Evolutionary conservation across 768 basidiomycete genomes (phyloP).

Genomic region (Rhizopogon rudus): DNA sequence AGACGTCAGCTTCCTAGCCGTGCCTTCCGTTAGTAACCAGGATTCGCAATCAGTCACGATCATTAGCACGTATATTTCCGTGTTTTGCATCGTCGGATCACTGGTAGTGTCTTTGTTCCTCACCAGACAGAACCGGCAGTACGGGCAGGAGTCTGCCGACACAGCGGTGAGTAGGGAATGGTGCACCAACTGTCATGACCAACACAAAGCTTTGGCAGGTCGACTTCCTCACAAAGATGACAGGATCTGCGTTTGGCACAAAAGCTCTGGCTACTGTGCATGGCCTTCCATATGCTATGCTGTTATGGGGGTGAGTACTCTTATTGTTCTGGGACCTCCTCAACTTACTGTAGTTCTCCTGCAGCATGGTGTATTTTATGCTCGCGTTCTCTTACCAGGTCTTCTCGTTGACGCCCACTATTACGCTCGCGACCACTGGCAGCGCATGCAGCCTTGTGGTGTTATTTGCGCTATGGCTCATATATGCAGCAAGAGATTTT

Average conservation of each 20-base stretch:
- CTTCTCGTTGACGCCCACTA: conserved; percentile 11
- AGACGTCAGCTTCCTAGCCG: conserved; percentile 49
- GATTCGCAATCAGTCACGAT: not conserved
- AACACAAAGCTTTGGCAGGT: not conserved
- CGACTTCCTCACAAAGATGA: not conserved
- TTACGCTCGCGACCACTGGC: conserved; percentile 11
- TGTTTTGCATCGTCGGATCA: conserved; percentile 27
- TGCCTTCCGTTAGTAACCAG: conserved; percentile 31
- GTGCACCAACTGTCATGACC: not conserved
- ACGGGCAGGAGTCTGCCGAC: conserved; percentile 13
- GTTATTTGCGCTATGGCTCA: conserved; percentile 17
- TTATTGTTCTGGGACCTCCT: not conserved
- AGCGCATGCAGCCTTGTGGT: conserved; percentile 11
- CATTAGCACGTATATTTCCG: conserved; percentile 30
- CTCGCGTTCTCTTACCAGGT: conserved; percentile 18
- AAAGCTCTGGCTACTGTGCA: conserved; percentile 44
- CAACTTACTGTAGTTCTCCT: not conserved
- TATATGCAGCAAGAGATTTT: not conserved
- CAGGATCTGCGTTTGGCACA: conserved; percentile 23
- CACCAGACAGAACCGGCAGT: conserved; percentile 30
- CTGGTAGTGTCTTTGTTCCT: conserved; percentile 32
- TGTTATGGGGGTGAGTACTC: conserved; percentile 46
- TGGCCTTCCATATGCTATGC: conserved; percentile 43
- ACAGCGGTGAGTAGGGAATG: conserved; percentile 24
- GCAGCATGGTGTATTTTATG: conserved; percentile 23